Evolutionary conservation across 176 grass and related monocot species (phyloP), one percentile per base, ranked within the genome.

Genomic region (Oryza glumipatula): DNA sequence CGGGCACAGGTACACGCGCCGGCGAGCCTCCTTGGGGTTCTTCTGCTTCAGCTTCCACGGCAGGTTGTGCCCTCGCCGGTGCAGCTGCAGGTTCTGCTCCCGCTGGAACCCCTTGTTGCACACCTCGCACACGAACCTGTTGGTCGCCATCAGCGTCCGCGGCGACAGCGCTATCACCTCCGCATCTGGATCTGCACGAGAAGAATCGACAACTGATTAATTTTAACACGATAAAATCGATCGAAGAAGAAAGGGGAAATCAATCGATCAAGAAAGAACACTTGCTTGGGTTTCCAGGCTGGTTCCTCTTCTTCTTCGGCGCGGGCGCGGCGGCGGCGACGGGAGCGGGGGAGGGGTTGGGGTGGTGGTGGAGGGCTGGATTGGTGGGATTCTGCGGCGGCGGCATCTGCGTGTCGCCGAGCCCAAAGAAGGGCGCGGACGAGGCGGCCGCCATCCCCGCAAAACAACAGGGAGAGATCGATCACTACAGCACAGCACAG

Each of bases 21-120:
- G 91, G 21, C 92, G 91, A 2, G 76, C 43, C 80, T 95, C 91
- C 87, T 90, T 93, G 30, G 93, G 96, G 80, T 98, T 98, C 87
- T 98, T 98, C 90, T 95, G 93, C 90, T 94, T 93, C 63, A 98
- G 93, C 85, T 98, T 98, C 96, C 96, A 98, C 0, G 96, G 96
- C 19, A 98, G 89, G 93, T 98, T 98, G 89, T 98, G 96, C 6
- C 96, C 96, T 2, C 96, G 91, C 3, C 96, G 93, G 91, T 98
- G 96, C 54, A 97, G 95, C 86, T 99, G 96, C 65, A 99, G 93
- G 89, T 99, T 99, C 85, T 99, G 96, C 84, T 99, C 96, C 4
- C 96, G 77, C 91, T 96, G 96, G 92, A 99, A 99, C 46, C 96
- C 96, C 80, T 96, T 99, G 77, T 86, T 91, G 78, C 96, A 99